phyloP scores from a whole-genome alignment of 1,284 basidiomycete genomes.

The Sutorius eximius region DNA sequence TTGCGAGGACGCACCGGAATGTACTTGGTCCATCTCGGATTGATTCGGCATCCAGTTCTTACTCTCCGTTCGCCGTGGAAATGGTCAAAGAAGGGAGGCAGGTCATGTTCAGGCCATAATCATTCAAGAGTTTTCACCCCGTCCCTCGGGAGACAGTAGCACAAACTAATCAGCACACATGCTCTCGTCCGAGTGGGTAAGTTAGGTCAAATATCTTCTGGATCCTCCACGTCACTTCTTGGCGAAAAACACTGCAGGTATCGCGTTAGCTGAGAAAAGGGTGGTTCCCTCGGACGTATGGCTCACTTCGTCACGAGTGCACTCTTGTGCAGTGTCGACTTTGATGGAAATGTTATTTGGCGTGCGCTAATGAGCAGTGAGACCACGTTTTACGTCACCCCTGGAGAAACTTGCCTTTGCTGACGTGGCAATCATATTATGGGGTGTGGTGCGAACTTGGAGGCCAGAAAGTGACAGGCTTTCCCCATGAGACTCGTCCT shows the following conservation, averaged over 20 bases:
- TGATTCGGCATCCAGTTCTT: not conserved
- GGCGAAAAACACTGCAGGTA: not conserved
- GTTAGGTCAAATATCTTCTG: not conserved
- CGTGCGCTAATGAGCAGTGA: constrained; percentile 12
- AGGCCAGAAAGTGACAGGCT: constrained; percentile 10
- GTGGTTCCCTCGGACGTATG: no score
- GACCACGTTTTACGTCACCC: not conserved
- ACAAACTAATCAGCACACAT: no score
- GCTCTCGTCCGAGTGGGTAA: no score
- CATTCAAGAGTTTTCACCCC: no score
- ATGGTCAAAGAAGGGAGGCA: not conserved
- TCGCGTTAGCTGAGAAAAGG: not conserved
- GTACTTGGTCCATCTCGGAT: not conserved
- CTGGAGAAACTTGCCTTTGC: constrained; percentile 8
- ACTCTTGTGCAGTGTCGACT: constrained; percentile 28
- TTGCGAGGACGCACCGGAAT: not conserved
- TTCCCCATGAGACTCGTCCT: constrained; percentile 12
- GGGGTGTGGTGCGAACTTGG: not conserved
- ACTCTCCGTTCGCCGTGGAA: not conserved
- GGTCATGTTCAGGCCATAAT: not conserved
- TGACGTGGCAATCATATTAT: constrained; percentile 1
- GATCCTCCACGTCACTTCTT: not conserved
- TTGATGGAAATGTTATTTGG: constrained; percentile 30
- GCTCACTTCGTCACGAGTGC: constrained; percentile 22
- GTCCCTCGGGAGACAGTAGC: no score